These are phyloP conservation scores for Paradendryphiella salina DNA, from an alignment of 2,329 filamentous ascomycete genomes.

Conservation along the genomic window DNA sequence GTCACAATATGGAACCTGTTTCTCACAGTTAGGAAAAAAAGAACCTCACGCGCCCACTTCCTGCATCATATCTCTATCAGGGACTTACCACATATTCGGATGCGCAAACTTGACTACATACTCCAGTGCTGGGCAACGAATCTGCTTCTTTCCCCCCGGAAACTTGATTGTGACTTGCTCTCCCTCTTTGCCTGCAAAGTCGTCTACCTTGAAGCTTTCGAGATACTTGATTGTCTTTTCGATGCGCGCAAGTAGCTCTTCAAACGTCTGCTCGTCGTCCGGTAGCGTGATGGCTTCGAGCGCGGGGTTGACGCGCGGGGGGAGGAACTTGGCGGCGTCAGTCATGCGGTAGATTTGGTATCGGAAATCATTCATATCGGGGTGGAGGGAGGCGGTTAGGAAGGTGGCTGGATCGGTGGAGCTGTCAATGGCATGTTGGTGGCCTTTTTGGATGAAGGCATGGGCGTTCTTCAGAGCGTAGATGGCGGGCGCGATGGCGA, in stretches of 20 bases:
- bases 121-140: slow-evolving; percentile 49
- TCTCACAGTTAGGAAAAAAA: not conserved
- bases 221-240: slow-evolving; percentile 54
- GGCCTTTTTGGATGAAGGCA: slow-evolving; percentile 51
- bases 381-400: slow-evolving; percentile 49
- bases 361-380: slow-evolving; percentile 56
- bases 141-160: slow-evolving; percentile 28
- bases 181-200: slow-evolving; percentile 51
- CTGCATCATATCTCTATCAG: not conserved
- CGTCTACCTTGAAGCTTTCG: slow-evolving; percentile 48
- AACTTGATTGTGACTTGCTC: slow-evolving; percentile 46
- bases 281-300: slow-evolving; percentile 39
- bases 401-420: slow-evolving; percentile 44
- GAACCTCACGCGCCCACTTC: not conserved
- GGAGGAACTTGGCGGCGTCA: slow-evolving; percentile 50
- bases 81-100: slow-evolving; percentile 59
- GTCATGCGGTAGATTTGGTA: slow-evolving; percentile 55
- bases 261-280: slow-evolving; percentile 55
- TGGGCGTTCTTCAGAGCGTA: slow-evolving; percentile 50
- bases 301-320: slow-evolving; percentile 46
- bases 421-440: slow-evolving; percentile 47
- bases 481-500: slow-evolving; percentile 51
- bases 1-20: slow-evolving; percentile 62
- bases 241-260: slow-evolving; percentile 54
- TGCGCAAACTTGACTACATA: slow-evolving; percentile 57